Conservation (phyloP, 169 alveolate species). For the Plasmodium gaboni region DNA sequence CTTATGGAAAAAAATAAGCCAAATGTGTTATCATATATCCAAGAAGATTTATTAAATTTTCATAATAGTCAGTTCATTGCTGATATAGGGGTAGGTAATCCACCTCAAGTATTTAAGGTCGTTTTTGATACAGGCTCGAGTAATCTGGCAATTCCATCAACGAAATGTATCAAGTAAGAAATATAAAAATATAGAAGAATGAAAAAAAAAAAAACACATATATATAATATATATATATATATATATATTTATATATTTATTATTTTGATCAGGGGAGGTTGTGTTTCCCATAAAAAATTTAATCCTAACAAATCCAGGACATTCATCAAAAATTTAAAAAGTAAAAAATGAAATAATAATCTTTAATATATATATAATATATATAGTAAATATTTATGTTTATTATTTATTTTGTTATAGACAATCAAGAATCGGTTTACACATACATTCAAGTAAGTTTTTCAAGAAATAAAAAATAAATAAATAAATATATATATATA, state of each 20-base stretch:
- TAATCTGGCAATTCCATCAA: slow-evolving; percentile 92
- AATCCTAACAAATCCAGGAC: slow-evolving; percentile 87
- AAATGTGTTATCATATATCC: slow-evolving; percentile 52
- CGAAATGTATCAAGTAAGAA: slow-evolving; percentile 79
- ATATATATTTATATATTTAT: neutral
- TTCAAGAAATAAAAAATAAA: neutral
- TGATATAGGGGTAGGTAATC: slow-evolving; percentile 91
- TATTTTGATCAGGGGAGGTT: slow-evolving; percentile 85
- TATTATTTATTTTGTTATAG: slow-evolving; percentile 8
- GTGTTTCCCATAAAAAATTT: slow-evolving; percentile 88
- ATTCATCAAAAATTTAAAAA: slow-evolving; percentile 68
- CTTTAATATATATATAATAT: too few relatives aligned
- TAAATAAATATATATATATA: neutral
- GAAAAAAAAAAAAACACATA: too few relatives aligned
- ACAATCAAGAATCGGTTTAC: slow-evolving; percentile 57
- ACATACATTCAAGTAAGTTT: slow-evolving; percentile 50
- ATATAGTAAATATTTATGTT: neutral
- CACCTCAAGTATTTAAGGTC: slow-evolving; percentile 90
- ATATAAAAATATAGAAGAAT: neutral
- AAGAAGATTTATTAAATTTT: slow-evolving; percentile 88
- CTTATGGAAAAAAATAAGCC: slow-evolving; percentile 42
- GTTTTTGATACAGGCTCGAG: slow-evolving; percentile 92
- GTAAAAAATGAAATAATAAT: slow-evolving; percentile 5
- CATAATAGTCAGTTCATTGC: slow-evolving; percentile 94
- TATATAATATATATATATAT: too few relatives aligned